Evolutionary conservation across 176 grass and related monocot genomes (phyloP), one percentile per base, ranked within the genome.

Genomic region (Urochloa ruziziensis): DNA sequence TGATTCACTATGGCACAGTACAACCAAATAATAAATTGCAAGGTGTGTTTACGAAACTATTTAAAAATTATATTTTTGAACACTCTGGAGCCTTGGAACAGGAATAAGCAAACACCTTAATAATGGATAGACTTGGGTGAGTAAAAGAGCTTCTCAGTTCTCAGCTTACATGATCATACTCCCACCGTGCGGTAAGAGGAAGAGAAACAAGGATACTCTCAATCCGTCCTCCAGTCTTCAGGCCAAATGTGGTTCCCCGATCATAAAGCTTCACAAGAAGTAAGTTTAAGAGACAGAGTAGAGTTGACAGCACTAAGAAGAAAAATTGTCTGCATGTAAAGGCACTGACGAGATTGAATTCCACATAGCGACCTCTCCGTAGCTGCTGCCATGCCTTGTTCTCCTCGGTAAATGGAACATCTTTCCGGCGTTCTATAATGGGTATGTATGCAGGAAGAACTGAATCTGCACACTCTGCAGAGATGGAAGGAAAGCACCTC

Each of bases 151-250:
- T 42, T 18, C 37, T 80, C 19, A n/a, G n/a, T n/a, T 40, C 39
- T 40, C 39, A 74, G 56, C 91, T 90, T 96, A 98, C 96, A 89
- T 98, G 93, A 73, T 98, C 93, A 21, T 98, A 98, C 83, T 96
- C 82, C 96, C 96, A 98, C 33, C 96, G 85, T 46, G 93, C 91
- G 0, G 96, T 94, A 28, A 98, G 85, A 25, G 96, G 96, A 61
- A 98, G 85, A 49, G 96, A 98, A 35, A 98, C 93, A 7, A 98
- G 91, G 73, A 98, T 99, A 72, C 96, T 99, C 56, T 99, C 96
- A 25, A 99, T 96, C 85, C 96, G 79, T 28, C 96, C 96, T 32
- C 96, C 96, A 23, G 96, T 99, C 78, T 99, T 99, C 4, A 99
- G 89, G 32, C 96, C 96, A 75, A 99, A 96, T 83, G 96, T 99